A percentile compares a stretch with the other conserved stretches of the same genome.
Evolutionary conservation across 768 basidiomycete genomes (phyloP).

Genomic region (Mycena epipterygia): DNA sequence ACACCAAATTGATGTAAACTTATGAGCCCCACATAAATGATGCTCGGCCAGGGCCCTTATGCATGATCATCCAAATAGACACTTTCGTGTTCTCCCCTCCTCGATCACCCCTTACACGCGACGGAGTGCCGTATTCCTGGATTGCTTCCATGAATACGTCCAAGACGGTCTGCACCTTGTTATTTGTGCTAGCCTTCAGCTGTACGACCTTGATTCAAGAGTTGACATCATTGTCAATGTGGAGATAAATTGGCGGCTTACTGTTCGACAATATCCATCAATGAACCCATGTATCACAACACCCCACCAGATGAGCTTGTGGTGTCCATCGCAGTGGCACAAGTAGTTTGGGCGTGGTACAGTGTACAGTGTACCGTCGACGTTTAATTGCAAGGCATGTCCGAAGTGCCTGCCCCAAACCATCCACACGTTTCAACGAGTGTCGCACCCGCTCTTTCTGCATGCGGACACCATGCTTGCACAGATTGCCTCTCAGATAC

Average conservation of each 20-base stretch:
- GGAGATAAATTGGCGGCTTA: neutral
- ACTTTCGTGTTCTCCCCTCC: constrained; percentile 45
- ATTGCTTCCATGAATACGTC: constrained; percentile 36
- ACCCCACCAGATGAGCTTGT: constrained; percentile 23
- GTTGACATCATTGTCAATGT: neutral
- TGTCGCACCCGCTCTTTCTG: neutral
- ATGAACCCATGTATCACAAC: constrained; percentile 19
- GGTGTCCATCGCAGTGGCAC: constrained; percentile 6
- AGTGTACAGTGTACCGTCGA: neutral
- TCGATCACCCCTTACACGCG: constrained; percentile 25
- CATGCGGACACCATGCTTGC: neutral
- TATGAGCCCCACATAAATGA: constrained; percentile 19
- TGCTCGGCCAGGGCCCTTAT: constrained; percentile 36
- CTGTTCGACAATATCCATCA: constrained; percentile 12
- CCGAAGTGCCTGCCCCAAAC: neutral
- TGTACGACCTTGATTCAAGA: constrained; percentile 24
- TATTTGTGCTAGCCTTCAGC: constrained; percentile 36
- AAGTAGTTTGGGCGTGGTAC: neutral
- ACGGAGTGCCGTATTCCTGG: constrained; percentile 23
- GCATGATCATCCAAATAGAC: constrained; percentile 45
- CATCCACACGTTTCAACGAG: neutral
- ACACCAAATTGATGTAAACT: too few species aligned
- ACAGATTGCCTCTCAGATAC: neutral
- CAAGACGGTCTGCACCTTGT: constrained; percentile 31
- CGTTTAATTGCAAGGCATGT: neutral